A percentile compares a stretch with the other conserved stretches of the same genome.
These are phyloP conservation scores for Xylaria sp. DNA, from an alignment of 495 filamentous ascomycete species.

Conservation along the genomic window DNA sequence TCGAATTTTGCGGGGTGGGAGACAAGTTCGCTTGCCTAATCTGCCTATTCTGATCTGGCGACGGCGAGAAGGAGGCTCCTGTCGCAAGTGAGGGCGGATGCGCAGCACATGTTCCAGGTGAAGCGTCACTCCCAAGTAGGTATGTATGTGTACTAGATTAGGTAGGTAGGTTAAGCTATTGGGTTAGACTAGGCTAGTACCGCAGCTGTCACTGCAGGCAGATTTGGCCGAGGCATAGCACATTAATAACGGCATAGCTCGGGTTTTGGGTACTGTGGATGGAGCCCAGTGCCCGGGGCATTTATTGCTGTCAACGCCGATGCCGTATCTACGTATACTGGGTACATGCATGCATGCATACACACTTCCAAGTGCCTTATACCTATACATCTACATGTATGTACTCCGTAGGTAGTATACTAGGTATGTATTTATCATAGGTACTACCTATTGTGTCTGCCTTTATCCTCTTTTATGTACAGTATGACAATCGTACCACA, in stretches of 20 bases:
- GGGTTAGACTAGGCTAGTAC: background rate
- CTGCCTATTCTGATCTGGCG: background rate
- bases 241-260: background rate
- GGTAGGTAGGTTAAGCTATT: no score
- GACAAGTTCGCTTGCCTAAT: background rate
- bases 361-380: no score
- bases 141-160: no score
- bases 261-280: conserved; percentile 2
- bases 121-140: background rate
- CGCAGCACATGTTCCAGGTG: background rate
- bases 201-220: background rate
- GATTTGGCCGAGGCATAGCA: conserved; percentile 26
- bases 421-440: no score
- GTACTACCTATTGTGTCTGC: no score
- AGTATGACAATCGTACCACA: no score
- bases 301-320: background rate
- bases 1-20: background rate
- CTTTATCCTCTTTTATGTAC: no score
- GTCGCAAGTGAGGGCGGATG: background rate
- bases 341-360: background rate
- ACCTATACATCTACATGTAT: no score
- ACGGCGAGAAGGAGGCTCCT: background rate
- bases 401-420: no score
- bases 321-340: background rate
- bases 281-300: background rate